phyloP scores from a whole-genome alignment of 2,329 filamentous ascomycete species.

The Chrysosporium queenslandicum region DNA sequence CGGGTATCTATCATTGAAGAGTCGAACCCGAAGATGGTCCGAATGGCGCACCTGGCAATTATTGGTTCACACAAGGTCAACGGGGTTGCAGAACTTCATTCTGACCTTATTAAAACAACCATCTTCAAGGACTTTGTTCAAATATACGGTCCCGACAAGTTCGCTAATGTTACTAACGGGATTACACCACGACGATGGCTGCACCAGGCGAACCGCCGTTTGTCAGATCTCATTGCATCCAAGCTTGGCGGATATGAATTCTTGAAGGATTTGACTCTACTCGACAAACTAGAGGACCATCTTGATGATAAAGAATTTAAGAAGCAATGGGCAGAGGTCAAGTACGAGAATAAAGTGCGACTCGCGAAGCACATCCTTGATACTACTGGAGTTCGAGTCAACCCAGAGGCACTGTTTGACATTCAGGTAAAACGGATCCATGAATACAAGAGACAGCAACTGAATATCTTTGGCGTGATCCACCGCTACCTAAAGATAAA shows the following conservation, averaged over 20 bases:
- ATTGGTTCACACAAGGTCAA: constrained; percentile 99
- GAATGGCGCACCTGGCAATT: constrained; percentile 91
- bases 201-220: constrained; percentile 87
- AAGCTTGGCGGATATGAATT: constrained; percentile 77
- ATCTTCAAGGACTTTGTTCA: constrained; percentile 98
- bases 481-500: constrained; percentile 88
- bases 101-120: constrained; percentile 95
- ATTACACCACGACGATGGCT: constrained; percentile 94
- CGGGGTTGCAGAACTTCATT: constrained; percentile 93
- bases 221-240: constrained; percentile 84
- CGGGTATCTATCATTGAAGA: constrained; percentile 98
- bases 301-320: constrained; percentile 82
- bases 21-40: constrained; percentile 91
- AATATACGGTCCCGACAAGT: constrained; percentile 93
- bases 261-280: constrained; percentile 76
- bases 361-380: constrained; percentile 85
- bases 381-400: constrained; percentile 68
- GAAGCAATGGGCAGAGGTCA: constrained; percentile 92
- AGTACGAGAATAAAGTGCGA: constrained; percentile 87
- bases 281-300: constrained; percentile 77
- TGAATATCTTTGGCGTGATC: constrained; percentile 98
- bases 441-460: constrained; percentile 97
- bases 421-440: constrained; percentile 98
- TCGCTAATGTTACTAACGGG: constrained; percentile 96
- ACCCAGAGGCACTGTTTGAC: constrained; percentile 82